Percentiles rank a stretch among this genome's conserved stretches.
Evolutionary conservation across 2,329 filamentous ascomycete genomes (phyloP).

Genomic region (Neoscytalidium dimidiatum): DNA sequence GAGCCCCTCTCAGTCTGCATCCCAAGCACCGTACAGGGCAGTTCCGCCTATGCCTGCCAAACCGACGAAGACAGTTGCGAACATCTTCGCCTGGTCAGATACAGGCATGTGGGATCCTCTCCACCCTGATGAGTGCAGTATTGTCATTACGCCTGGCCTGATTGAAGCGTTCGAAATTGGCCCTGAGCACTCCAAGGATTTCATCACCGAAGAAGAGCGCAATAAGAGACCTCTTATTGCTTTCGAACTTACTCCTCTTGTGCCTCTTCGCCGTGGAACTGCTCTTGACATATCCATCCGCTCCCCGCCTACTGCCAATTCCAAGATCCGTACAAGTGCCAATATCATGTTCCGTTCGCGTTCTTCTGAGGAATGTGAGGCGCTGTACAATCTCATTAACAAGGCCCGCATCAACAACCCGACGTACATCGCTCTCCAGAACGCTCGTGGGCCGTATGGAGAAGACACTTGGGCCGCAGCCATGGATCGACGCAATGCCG

Average conservation of each 20-base stretch:
- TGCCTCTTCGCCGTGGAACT: conserved; percentile 86
- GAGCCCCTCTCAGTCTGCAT: conserved; percentile 79
- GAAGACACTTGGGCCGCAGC: conserved; percentile 51
- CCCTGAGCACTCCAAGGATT: conserved; percentile 42
- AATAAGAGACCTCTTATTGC: conserved; percentile 59
- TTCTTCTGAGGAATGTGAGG: conserved; percentile 74
- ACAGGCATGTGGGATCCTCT: conserved; percentile 63
- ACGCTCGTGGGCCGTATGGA: conserved; percentile 64
- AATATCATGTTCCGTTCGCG: conserved; percentile 91
- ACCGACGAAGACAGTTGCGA: conserved; percentile 59
- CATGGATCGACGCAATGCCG: conserved; percentile 54
- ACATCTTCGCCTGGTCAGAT: conserved; percentile 65
- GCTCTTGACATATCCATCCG: conserved; percentile 92
- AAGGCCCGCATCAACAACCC: conserved; percentile 88
- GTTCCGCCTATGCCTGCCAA: conserved; percentile 53
- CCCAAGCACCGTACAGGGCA: conserved; percentile 68
- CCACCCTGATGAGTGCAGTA: conserved; percentile 63
- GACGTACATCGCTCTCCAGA: conserved; percentile 78
- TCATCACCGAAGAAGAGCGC: conserved; percentile 30
- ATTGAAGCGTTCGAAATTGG: conserved; percentile 64
- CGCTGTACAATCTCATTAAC: conserved; percentile 84
- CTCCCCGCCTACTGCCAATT: conserved; percentile 75
- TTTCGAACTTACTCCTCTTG: conserved; percentile 86
- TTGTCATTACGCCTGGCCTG: conserved; percentile 64
- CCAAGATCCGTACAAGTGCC: conserved; percentile 66